Evolutionary conservation across 257 asterid species (phyloP).

Genomic region (Rehmannia glutinosa): DNA sequence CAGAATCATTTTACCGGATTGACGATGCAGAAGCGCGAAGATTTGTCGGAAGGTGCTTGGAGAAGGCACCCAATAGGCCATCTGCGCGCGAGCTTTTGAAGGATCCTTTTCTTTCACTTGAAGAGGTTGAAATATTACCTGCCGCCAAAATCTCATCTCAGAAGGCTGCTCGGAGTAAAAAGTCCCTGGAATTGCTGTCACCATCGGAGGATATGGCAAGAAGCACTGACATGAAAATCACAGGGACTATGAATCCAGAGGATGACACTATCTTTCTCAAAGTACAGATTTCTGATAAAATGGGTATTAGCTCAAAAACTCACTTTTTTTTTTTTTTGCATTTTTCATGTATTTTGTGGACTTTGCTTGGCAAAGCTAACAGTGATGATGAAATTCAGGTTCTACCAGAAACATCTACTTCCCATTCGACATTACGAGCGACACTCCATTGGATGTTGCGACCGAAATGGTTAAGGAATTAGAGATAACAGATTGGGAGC

Average conservation of each 20-base stretch:
- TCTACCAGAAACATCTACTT: constrained; percentile 51
- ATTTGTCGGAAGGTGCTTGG: constrained; percentile 71
- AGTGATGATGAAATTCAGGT: constrained; percentile 36
- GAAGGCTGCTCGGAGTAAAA: too few species aligned
- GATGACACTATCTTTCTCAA: constrained; percentile 65
- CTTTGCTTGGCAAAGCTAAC: too few species aligned
- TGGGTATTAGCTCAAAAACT: constrained; percentile 35
- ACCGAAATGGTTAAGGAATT: constrained; percentile 77
- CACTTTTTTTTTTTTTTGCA: too few species aligned
- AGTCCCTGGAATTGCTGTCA: too few species aligned
- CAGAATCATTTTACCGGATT: constrained; percentile 45
- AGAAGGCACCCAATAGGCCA: constrained; percentile 52
- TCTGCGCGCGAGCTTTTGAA: constrained; percentile 55
- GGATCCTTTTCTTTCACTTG: constrained; percentile 61
- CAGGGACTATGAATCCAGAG: constrained; percentile 60
- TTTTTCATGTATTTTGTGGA: neutral
- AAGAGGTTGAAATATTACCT: constrained; percentile 28
- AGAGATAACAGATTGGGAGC: constrained; percentile 65
- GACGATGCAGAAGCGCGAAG: constrained; percentile 58
- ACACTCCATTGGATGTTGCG: constrained; percentile 71
- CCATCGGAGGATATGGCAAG: constrained; percentile 14
- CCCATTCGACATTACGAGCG: constrained; percentile 60
- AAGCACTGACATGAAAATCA: constrained; percentile 53
- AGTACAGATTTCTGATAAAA: constrained; percentile 57
- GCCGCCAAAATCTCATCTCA: constrained; percentile 15